phyloP scores from a whole-genome alignment of 768 basidiomycete genomes.

The Fistulinella prunicolor region DNA sequence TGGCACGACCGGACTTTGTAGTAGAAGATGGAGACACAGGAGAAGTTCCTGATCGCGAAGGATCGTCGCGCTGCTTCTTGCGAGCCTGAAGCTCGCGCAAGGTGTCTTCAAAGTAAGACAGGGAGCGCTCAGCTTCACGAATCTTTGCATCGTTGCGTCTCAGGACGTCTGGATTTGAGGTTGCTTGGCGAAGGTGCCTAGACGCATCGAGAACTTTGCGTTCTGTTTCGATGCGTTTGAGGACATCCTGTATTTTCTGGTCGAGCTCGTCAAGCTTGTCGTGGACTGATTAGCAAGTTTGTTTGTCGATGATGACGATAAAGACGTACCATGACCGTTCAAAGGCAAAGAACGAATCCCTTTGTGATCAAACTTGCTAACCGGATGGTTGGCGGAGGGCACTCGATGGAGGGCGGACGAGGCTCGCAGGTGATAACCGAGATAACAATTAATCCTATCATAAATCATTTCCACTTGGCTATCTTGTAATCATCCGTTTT shows the following conservation, averaged over 20 bases:
- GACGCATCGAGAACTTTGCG: slow-evolving; percentile 89
- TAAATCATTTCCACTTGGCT: slow-evolving; percentile 24
- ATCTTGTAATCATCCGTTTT: slow-evolving; percentile 21
- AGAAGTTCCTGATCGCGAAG: slow-evolving; percentile 50
- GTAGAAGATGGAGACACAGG: slow-evolving; percentile 19
- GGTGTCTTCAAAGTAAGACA: slow-evolving; percentile 86
- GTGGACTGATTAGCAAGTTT: slow-evolving; percentile 1
- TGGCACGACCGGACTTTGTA: slow-evolving; percentile 12
- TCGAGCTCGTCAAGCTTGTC: slow-evolving; percentile 61
- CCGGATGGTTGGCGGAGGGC: not conserved
- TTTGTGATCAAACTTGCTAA: slow-evolving; percentile 12
- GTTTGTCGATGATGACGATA: slow-evolving; percentile 8
- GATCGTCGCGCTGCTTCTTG: slow-evolving; percentile 61
- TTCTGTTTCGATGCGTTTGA: slow-evolving; percentile 88
- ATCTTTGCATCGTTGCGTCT: slow-evolving; percentile 81
- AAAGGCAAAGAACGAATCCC: slow-evolving; percentile 10
- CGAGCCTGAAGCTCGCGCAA: slow-evolving; percentile 79
- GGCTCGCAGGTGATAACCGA: slow-evolving; percentile 17
- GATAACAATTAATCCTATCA: slow-evolving; percentile 20
- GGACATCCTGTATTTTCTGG: slow-evolving; percentile 90
- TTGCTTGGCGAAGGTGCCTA: slow-evolving; percentile 74
- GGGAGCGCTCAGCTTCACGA: slow-evolving; percentile 77
- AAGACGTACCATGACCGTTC: slow-evolving; percentile 32
- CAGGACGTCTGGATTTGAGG: slow-evolving; percentile 82
- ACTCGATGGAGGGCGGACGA: slow-evolving; percentile 23